Evolutionary conservation across 192 early-diverging fungal species (phyloP).

Genomic region (Backusella tarrabulga): DNA sequence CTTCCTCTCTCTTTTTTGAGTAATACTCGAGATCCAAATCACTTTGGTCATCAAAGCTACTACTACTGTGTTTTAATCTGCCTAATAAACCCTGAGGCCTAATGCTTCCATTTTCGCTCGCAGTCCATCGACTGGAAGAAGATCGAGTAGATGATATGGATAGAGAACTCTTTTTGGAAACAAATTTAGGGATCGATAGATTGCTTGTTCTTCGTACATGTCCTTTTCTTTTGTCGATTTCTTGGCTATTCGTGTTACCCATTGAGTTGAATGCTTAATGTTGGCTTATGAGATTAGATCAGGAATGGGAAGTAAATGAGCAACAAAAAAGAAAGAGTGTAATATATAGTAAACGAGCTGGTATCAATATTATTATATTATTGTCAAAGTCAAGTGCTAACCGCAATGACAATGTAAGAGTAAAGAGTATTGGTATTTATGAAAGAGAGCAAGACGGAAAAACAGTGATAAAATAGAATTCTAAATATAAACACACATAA

Average conservation of each 20-base stretch:
- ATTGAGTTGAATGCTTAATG: neutral
- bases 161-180: neutral
- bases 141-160: neutral
- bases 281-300: neutral
- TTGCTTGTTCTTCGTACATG: neutral
- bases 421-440: no score
- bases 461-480: neutral
- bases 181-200: neutral
- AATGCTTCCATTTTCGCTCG: neutral
- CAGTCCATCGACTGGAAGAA: neutral
- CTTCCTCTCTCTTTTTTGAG: constrained; percentile 1
- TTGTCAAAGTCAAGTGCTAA: neutral
- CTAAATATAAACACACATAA: neutral
- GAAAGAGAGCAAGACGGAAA: no score
- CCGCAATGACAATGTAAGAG: neutral
- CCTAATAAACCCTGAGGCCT: neutral
- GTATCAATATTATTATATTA: neutral
- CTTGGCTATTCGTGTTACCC: neutral
- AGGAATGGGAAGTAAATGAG: neutral
- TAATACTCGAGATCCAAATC: neutral
- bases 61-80: neutral
- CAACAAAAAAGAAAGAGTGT: neutral
- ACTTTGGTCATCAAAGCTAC: neutral
- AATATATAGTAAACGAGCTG: neutral
- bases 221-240: neutral